A percentile compares a stretch with the other conserved stretches of the same genome.
Conservation (phyloP, 2,329 filamentous ascomycete genomes). For the Monosporascus sp. region DNA sequence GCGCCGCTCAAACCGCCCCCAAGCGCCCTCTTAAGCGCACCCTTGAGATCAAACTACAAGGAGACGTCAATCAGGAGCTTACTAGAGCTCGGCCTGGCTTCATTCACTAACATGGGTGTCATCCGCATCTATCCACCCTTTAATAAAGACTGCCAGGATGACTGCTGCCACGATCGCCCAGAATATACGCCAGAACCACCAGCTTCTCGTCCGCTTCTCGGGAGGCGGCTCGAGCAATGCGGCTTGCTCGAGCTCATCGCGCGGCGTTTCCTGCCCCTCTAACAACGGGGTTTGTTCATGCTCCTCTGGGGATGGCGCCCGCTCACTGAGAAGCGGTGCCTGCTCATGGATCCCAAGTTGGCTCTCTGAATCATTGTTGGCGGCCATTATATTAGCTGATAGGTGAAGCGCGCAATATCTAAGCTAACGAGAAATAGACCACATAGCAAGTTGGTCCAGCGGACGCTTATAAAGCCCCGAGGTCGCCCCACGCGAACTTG, state of each 20-base stretch:
- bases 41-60: slow-evolving; percentile 37
- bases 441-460: background rate
- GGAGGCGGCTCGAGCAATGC: slow-evolving; percentile 14
- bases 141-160: slow-evolving; percentile 34
- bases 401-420: background rate
- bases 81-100: background rate
- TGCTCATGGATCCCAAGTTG: background rate
- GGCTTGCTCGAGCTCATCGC: slow-evolving; percentile 12
- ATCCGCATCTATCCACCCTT: slow-evolving; percentile 40
- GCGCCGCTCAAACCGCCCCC: slow-evolving; percentile 43
- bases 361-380: background rate
- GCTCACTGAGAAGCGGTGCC: slow-evolving; percentile 2
- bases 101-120: slow-evolving; percentile 32
- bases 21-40: slow-evolving; percentile 39
- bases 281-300: background rate
- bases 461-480: too few species aligned
- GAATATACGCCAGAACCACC: slow-evolving; percentile 31
- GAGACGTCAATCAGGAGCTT: background rate
- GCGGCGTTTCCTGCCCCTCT: background rate
- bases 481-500: too few species aligned
- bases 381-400: background rate
- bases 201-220: slow-evolving; percentile 13
- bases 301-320: background rate
- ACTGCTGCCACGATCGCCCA: slow-evolving; percentile 29
- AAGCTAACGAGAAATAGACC: background rate